phyloP scores from a whole-genome alignment of 345 rosid species.

The Erucastrum elatum region DNA sequence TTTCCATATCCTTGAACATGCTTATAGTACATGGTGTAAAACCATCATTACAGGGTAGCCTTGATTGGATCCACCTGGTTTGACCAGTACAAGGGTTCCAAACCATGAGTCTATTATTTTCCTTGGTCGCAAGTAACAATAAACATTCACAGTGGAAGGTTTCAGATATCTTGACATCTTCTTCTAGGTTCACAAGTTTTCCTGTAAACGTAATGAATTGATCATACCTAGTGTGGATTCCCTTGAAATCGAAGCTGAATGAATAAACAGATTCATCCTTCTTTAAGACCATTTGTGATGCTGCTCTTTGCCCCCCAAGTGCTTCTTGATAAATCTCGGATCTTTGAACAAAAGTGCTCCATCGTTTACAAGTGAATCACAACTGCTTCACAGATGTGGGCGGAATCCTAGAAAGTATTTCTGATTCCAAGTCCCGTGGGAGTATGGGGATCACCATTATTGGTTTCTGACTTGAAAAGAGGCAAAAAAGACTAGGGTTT shows the following conservation, averaged over 20 bases:
- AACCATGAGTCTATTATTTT: neutral
- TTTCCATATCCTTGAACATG: neutral
- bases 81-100: constrained; percentile 11
- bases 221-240: neutral
- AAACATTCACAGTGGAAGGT: neutral
- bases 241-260: neutral
- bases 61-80: neutral
- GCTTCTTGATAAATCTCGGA: neutral
- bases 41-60: neutral
- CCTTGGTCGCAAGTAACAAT: neutral
- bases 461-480: too few relatives aligned
- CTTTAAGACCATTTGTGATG: neutral
- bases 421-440: too few relatives aligned
- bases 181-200: neutral
- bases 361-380: too few relatives aligned
- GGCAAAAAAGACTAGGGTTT: too few relatives aligned
- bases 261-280: neutral
- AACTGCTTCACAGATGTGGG: too few relatives aligned
- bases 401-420: too few relatives aligned
- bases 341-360: too few relatives aligned
- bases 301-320: neutral
- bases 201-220: neutral
- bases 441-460: too few relatives aligned
- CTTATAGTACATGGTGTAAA: neutral
- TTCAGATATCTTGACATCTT: neutral